Evolutionary conservation across 1,139 yeast species (phyloP), one percentile per base, ranked within the genome.

Genomic region (Magnusiomyces tetraspermus): DNA sequence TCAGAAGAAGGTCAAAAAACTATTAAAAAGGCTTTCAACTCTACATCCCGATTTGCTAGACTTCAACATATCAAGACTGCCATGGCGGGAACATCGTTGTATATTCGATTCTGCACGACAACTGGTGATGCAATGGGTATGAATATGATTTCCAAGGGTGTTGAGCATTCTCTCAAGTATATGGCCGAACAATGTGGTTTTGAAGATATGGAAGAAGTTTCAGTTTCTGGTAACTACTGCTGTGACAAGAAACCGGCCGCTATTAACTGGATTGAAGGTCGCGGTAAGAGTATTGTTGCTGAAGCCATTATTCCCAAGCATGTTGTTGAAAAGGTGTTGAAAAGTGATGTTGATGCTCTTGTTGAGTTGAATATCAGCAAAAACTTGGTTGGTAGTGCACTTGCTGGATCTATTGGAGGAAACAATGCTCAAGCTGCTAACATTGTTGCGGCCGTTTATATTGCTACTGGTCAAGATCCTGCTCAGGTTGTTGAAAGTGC

Each of bases 41-140:
- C 97, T 4, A 92, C 99, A 22, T 90, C 97, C 13, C 80, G 99
- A 71, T 92, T 92, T 73, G 99, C 99, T 22, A 82, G 97, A 65
- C 79, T 92, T 64, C 95, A 87, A 70, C 84, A 85, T 62, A 76
- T 90, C 60, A 86, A 89, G 69, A 88, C 97, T 30, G 95, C 97
- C 1, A 74, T 92, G 68, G 98, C 98, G n/a, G 98, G 99, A 43
- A 85, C 86, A 51, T 75, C 85, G 60, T 75, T 94, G 63, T 92
- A 79, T 66, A 84, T 94, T 62, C 82, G 98, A 64, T 92, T 92
- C 75, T 82, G 90, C 67, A 92, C 99, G 28, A 89, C 96, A 44
- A 92, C 99, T 37, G 99, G 99, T 70, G 99, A 92, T 74, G 98
- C 98, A 21, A 92, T 92, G 99, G 99, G 98, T 60, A 92, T 92